Conservation (phyloP, 1,139 yeast species). For the Blastobotrys proliferans region DNA sequence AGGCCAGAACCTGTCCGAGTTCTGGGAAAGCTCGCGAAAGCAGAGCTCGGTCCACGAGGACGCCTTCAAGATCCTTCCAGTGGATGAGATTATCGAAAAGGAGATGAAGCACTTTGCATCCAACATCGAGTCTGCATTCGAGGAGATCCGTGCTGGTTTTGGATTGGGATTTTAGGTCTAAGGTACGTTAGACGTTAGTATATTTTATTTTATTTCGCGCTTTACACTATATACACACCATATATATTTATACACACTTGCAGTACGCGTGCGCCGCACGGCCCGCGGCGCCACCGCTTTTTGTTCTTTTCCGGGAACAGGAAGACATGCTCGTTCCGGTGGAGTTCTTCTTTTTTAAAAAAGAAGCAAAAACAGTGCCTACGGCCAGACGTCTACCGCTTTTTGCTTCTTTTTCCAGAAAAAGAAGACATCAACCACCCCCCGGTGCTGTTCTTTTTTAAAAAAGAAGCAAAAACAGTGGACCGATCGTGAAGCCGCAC, state of each 20-base stretch:
- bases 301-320: no score
- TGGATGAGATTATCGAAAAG: conserved; percentile 23
- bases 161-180: conserved; percentile 21
- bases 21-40: conserved; percentile 47
- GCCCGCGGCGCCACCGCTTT: no score
- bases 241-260: conserved; percentile 4
- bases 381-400: no score
- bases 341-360: no score
- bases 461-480: no score
- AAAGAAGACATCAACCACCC: no score
- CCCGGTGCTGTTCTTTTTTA: no score
- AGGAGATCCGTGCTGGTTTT: conserved; percentile 23
- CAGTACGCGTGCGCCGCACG: no score
- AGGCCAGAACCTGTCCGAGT: conserved; percentile 69
- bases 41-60: conserved; percentile 14
- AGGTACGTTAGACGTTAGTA: neutral
- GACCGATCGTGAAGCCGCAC: no score
- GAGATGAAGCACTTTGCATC: conserved; percentile 23
- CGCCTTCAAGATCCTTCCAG: conserved; percentile 24
- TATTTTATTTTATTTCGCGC: conserved; percentile 3
- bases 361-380: no score
- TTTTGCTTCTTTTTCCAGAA: no score
- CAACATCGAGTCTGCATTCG: conserved; percentile 24
- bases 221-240: neutral
- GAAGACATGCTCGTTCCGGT: no score